Evolutionary conservation across 805 yeast species (phyloP), one percentile per base, ranked within the genome.

Genomic region (Dipodascus geniculatus): DNA sequence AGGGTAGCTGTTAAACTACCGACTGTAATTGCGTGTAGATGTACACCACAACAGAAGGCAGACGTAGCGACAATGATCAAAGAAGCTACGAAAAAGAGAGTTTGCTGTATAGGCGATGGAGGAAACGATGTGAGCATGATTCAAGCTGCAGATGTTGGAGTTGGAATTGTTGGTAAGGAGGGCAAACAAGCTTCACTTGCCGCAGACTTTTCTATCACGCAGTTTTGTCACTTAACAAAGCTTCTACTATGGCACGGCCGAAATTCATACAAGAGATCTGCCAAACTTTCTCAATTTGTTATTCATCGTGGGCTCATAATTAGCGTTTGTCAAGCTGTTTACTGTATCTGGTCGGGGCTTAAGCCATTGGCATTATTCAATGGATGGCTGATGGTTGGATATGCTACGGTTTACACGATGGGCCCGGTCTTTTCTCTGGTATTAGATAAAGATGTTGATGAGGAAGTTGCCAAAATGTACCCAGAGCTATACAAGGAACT

Each of bases 91-190:
- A 87, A 87, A 2, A 87, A 87, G 64, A 74, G 99, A 51, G 97
- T 91, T 1, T 91, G 98, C 59, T 93, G 98, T 64, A 95, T 93
- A 60, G 99, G 99, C 54, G 99, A 93, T 69, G 99, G 99, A 62
- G 99, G 99, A 62, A 93, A 93, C 64, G 99, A 93, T 69, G 99
- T 93, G 33, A 86, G 95, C 61, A 93, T 93, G 99, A 93, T 93
- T 60, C 99, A 93, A 70, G 85, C 95, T 60, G 99, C 99, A 0
- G 96, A 95, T 71, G 96, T 93, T 6, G 99, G 99, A 56, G 96
- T 93, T 24, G 99, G 99, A 54, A 93, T 93, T 60, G 99, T 93
- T 22, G 99, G 99, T 42, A 93, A 93, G 68, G 99, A 93, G 67
- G 99, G 99, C 35, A 85, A 84, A 58, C 99, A 93, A 68, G 99